phyloP scores from a whole-genome alignment of 2,329 filamentous ascomycete species.

The Coniochaeta sp. region DNA sequence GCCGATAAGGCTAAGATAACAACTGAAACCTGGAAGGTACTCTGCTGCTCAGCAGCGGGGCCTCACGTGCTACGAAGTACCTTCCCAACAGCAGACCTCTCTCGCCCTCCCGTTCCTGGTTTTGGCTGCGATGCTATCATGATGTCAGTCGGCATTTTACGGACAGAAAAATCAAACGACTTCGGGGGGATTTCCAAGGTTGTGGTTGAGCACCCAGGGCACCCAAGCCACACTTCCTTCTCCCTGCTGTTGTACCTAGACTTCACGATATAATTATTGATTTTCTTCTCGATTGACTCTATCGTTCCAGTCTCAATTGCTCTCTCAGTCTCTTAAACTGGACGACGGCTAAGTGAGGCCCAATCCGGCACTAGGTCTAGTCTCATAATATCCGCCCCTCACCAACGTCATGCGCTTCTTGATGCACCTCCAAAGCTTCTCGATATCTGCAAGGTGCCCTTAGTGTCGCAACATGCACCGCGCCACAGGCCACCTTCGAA shows the following conservation, averaged over 20 bases:
- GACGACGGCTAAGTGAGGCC: too few relatives aligned
- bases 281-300: neutral
- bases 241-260: neutral
- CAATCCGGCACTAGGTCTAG: neutral
- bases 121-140: neutral
- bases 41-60: too few relatives aligned
- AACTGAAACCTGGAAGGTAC: too few relatives aligned
- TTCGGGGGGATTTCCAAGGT: neutral
- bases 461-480: slow-evolving; percentile 2
- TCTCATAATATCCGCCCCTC: too few relatives aligned
- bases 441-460: neutral
- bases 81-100: neutral
- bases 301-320: neutral
- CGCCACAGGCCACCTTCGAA: slow-evolving; percentile 1
- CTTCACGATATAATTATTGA: neutral
- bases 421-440: neutral
- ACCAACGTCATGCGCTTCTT: neutral
- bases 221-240: neutral
- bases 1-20: too few relatives aligned
- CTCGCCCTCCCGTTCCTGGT: too few relatives aligned
- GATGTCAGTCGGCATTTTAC: neutral
- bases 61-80: neutral
- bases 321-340: neutral
- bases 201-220: slow-evolving; percentile 1
- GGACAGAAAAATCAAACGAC: neutral